Evolutionary conservation across 1,139 yeast genomes (phyloP).

Genomic region (Yamadazyma buinensis): DNA sequence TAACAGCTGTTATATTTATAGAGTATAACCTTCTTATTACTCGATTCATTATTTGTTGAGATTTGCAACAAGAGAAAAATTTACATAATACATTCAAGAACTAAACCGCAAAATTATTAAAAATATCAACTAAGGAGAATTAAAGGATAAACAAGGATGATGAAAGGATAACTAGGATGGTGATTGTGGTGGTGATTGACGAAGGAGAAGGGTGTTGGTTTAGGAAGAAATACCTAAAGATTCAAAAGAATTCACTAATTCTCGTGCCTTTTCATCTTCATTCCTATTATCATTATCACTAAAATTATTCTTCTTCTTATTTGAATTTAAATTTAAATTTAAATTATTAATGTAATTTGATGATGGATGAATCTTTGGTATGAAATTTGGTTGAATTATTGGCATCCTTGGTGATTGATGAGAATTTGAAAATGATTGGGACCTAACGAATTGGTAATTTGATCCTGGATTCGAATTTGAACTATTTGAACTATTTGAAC

Average conservation of each 20-base stretch:
- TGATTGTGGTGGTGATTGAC: too few relatives aligned
- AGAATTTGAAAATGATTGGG: constrained; percentile 3
- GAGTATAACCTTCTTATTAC: not conserved
- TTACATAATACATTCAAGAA: too few relatives aligned
- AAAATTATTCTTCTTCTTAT: constrained; percentile 6
- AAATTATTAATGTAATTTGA: constrained; percentile 13
- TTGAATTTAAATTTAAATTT: constrained; percentile 9
- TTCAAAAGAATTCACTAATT: constrained; percentile 26
- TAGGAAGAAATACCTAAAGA: constrained; percentile 13
- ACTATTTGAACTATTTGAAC: constrained; percentile 1
- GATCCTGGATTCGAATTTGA: not conserved
- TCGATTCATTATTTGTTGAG: too few relatives aligned
- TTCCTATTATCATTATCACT: constrained; percentile 8
- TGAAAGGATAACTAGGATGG: too few relatives aligned
- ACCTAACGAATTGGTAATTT: not conserved
- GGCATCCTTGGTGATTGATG: constrained; percentile 14
- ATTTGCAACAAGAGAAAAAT: too few relatives aligned
- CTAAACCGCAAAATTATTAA: too few relatives aligned
- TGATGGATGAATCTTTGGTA: constrained; percentile 16
- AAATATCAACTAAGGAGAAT: too few relatives aligned
- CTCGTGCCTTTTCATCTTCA: constrained; percentile 30
- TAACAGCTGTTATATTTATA: not conserved
- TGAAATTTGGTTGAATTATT: constrained; percentile 13
- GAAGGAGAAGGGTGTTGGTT: too few relatives aligned
- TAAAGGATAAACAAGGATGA: too few relatives aligned